Conservation (phyloP, 345 rosid species). For the Linum tenue region DNA sequence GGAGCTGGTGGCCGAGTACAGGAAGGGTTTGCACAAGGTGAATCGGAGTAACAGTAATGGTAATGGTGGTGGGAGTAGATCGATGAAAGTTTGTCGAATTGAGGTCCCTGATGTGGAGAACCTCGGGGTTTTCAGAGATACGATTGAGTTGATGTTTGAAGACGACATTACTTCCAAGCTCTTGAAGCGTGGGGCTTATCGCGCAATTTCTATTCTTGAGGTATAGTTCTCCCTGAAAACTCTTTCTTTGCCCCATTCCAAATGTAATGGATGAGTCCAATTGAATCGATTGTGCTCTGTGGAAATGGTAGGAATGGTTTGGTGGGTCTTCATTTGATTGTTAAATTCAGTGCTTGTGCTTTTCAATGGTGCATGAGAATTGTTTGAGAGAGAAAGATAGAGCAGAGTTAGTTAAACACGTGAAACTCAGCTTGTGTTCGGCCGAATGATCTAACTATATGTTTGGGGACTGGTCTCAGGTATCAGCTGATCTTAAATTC, state of each 20-base stretch:
- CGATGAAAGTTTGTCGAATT: slow-evolving; percentile 40
- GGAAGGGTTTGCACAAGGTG: slow-evolving; percentile 21
- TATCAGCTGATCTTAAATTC: slow-evolving; percentile 65
- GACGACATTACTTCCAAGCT: slow-evolving; percentile 47
- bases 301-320: too few relatives aligned
- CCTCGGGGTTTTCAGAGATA: slow-evolving; percentile 63
- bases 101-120: slow-evolving; percentile 80
- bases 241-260: neutral
- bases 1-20: slow-evolving; percentile 36
- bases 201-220: slow-evolving; percentile 78
- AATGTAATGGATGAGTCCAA: too few relatives aligned
- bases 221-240: slow-evolving; percentile 22
- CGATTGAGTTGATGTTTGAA: slow-evolving; percentile 81
- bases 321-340: too few relatives aligned
- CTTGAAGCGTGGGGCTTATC: slow-evolving; percentile 56
- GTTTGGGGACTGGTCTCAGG: slow-evolving; percentile 32
- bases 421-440: neutral
- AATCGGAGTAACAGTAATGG: slow-evolving; percentile 6
- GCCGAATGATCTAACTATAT: slow-evolving; percentile 14
- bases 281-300: too few relatives aligned
- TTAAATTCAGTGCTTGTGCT: too few relatives aligned
- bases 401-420: too few relatives aligned
- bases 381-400: too few relatives aligned
- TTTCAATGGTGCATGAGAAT: too few relatives aligned
- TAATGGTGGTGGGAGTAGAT: neutral